Evolutionary conservation across 306 rosid species (phyloP), one percentile per base, ranked within the genome.

Genomic region (Vachellia collinsii): DNA sequence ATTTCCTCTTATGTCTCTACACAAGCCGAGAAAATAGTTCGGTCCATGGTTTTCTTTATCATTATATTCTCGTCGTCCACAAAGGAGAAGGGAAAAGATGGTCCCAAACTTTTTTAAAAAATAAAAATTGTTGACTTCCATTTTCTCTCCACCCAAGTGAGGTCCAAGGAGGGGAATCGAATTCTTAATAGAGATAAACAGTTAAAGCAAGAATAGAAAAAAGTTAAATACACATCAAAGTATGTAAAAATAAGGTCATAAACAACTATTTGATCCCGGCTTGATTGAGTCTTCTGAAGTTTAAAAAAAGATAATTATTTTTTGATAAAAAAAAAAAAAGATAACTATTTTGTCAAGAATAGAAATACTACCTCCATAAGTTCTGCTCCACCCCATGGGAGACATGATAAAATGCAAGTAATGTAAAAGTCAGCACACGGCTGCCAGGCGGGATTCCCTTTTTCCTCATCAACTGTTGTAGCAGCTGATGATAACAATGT

Each of bases 351-450:
- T 9, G 44, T 56, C 61, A 80, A 79, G 80, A 70, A 37, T 65
- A 34, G 61, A 74, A 84, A 80, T 69, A 74, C 73, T 91, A 95
- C 99, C 99, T 95, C 99, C 72, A 29, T 22, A 81, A 95, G 94
- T 85, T 95, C 99, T 38, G 98, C 98, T 85, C 96, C 99, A 51
- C 99, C 99, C 98, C 99, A 95, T 4, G 99, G 98, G 65, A 95
- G 97, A 89, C 93, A 95, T 38, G 99, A 92, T 64, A 95, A 86
- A 80, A 95, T 87, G 85, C 99, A 95, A 78, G 88, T 83, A 29
- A 95, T 90, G 85, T 93, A 95, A 83, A 95, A 95, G 87, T 95
- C 99, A 54, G 98, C 99, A 68, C 91, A 89, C 17, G 99, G 91
- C 86, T 95, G 99, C 98, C 99, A 95, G 74, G 97, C 84, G 47